A percentile compares a stretch with the other conserved stretches of the same genome.
These are phyloP conservation scores for Xylaria sp. DNA, from an alignment of 2,329 filamentous ascomycete species.

Conservation along the genomic window DNA sequence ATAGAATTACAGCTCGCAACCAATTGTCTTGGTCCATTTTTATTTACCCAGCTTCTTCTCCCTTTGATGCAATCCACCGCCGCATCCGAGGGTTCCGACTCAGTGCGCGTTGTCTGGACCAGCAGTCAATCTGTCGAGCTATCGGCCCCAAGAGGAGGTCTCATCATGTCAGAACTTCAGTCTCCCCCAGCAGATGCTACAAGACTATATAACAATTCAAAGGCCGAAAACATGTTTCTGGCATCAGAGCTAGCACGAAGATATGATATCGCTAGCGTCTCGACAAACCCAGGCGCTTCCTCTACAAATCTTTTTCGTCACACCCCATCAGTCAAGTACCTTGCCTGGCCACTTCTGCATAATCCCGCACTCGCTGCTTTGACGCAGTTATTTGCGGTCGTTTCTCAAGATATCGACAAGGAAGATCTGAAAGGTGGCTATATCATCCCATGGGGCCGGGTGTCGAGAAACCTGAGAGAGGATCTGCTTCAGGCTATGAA, in stretches of 20 bases:
- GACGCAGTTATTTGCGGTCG: conserved; percentile 31
- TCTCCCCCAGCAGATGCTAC: conserved; percentile 34
- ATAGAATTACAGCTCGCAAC: conserved; percentile 52
- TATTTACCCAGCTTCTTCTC: conserved; percentile 52
- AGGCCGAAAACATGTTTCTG: conserved; percentile 40
- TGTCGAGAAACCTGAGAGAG: conserved; percentile 19
- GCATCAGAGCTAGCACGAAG: conserved; percentile 37
- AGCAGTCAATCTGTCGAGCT: conserved; percentile 40
- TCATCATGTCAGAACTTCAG: conserved; percentile 39
- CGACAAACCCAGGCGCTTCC: conserved; percentile 38
- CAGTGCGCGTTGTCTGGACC: conserved; percentile 39
- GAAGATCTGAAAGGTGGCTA: conserved; percentile 31
- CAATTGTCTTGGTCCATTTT: conserved; percentile 52
- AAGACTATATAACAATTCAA: conserved; percentile 39
- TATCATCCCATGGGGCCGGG: conserved; percentile 33
- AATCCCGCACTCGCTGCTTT: conserved; percentile 30
- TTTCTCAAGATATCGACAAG: conserved; percentile 26
- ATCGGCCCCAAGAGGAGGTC: conserved; percentile 29
- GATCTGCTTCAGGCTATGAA: conserved; percentile 33
- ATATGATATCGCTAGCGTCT: conserved; percentile 27
- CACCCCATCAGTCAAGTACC: conserved; percentile 32
- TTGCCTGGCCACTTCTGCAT: conserved; percentile 38
- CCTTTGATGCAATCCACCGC: conserved; percentile 47
- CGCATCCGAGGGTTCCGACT: conserved; percentile 21
- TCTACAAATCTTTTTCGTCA: conserved; percentile 42